Evolutionary conservation across 257 asterid genomes (phyloP).

Genomic region (Euphrasia confusa): DNA sequence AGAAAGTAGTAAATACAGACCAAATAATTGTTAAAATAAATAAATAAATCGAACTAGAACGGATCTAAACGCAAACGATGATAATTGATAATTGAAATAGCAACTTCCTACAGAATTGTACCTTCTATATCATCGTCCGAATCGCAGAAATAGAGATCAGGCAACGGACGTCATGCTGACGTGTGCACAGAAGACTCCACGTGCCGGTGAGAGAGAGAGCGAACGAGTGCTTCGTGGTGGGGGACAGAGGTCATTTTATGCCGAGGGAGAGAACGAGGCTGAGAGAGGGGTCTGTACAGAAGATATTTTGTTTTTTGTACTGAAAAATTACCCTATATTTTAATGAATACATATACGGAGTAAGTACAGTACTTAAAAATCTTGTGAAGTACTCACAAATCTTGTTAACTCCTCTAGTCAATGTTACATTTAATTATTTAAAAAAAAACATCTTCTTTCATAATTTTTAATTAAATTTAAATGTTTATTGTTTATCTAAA

Average conservation of each 20-base stretch:
- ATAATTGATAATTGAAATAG: background rate
- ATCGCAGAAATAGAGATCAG: background rate
- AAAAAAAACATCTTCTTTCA: too few species aligned
- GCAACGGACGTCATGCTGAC: background rate
- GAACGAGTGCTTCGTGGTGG: slow-evolving; percentile 17
- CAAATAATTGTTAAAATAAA: background rate
- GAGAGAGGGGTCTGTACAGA: background rate
- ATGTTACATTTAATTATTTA: too few species aligned
- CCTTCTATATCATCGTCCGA: background rate
- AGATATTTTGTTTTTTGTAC: background rate
- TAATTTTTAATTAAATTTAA: too few species aligned
- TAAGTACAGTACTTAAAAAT: too few species aligned
- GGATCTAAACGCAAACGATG: background rate
- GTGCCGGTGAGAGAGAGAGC: background rate
- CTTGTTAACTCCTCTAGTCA: too few species aligned
- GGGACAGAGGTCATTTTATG: slow-evolving; percentile 2
- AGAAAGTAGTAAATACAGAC: background rate
- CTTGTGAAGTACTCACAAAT: too few species aligned
- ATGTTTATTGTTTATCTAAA: too few species aligned
- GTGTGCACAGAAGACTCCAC: slow-evolving; percentile 2
- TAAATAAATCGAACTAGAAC: background rate
- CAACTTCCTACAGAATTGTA: slow-evolving; percentile 2
- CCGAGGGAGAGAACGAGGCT: background rate
- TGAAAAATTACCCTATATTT: background rate
- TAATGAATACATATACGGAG: too few species aligned